Base-by-base conservation (phyloP, 2,329 filamentous ascomycete species). In the Aspergillus intermedius region DNA sequence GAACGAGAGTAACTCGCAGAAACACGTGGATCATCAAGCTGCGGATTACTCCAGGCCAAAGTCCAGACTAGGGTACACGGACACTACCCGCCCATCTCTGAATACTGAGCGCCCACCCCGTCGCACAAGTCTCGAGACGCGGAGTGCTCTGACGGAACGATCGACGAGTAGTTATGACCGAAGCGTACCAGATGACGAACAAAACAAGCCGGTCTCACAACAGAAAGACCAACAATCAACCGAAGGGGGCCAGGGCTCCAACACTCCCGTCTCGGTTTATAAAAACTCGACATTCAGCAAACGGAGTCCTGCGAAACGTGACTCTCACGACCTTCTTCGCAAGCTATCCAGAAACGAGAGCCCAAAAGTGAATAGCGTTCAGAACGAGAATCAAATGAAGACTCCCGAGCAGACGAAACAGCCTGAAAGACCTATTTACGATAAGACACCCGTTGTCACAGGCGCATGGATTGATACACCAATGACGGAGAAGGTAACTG, bases 391-490 rank as follows among this genome's bases (percentile, higher is more conserved):
- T 32, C 54, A 60, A 17, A 50, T 56, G 7, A 59, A 62, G 44
- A 72, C 69, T 0, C 70, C 69, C 2, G 64, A 70, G 34, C 58
- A 58, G 42, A 50, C 58, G 21, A 70, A 65, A 46, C 44, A 57
- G 5, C 56, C 58, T 12, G 57, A 64, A 28, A 57, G 60, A 12
- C 61, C 56, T 22, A 60, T 70, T 17, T 68, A 70, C 32, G 65
- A 68, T 30, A 71, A 73, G 52, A 75, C 73, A 1, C 73, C 73
- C 2, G 62, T 68, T 34, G 70, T 74, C 8, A 67, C 66, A 15
- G 73, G 73, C 10, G 72, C 71, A 2, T 75, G 71, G 71, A 68
- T 74, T 30, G 72, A 75, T 54, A 75, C 73, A 1, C 72, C 73
- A 3, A 57, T 73, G 54, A 69, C 71, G 10, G 69, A 72, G 46